Percentiles rank a stretch among this genome's conserved stretches.
These are phyloP conservation scores for Grammothele lineata DNA, from an alignment of 768 basidiomycete genomes.

Conservation along the genomic window DNA sequence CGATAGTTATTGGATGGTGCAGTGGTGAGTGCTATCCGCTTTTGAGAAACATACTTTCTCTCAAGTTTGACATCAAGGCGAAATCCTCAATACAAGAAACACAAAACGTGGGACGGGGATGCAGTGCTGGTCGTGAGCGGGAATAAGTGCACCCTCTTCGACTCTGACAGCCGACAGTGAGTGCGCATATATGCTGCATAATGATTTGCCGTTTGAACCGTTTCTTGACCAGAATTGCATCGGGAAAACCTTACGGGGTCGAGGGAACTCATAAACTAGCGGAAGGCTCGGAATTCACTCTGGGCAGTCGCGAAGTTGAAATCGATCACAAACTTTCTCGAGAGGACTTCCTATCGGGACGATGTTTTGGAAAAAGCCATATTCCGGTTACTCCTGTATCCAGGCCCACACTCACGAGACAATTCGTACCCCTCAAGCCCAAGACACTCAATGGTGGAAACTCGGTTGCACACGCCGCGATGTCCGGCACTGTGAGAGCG, in stretches of 20 bases:
- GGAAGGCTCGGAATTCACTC: conserved; percentile 34
- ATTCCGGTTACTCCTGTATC: not conserved
- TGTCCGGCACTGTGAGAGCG: conserved; percentile 19
- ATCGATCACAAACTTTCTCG: conserved; percentile 54
- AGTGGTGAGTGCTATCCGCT: conserved; percentile 71
- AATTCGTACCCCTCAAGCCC: conserved; percentile 27
- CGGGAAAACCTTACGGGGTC: conserved; percentile 43
- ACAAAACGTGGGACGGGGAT: conserved; percentile 90
- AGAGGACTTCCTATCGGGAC: conserved; percentile 58
- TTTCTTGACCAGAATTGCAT: conserved; percentile 47
- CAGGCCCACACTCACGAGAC: conserved; percentile 29
- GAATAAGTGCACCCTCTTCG: conserved; percentile 45
- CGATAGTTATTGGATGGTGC: conserved; percentile 67
- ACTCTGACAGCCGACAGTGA: conserved; percentile 62
- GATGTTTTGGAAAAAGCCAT: conserved; percentile 43
- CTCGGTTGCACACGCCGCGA: conserved; percentile 16
- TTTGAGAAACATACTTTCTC: too few species aligned
- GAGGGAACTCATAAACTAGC: conserved; percentile 30
- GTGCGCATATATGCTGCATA: too few species aligned
- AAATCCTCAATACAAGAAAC: conserved; percentile 69
- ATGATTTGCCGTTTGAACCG: too few species aligned
- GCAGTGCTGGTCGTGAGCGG: conserved; percentile 54
- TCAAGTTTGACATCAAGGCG: conserved; percentile 42
- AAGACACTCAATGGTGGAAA: conserved; percentile 27
- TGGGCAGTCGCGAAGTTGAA: conserved; percentile 59